Percentiles rank a stretch among this genome's conserved stretches.
Conservation (phyloP, 306 rosid genomes). For the Cicer bijugum region DNA sequence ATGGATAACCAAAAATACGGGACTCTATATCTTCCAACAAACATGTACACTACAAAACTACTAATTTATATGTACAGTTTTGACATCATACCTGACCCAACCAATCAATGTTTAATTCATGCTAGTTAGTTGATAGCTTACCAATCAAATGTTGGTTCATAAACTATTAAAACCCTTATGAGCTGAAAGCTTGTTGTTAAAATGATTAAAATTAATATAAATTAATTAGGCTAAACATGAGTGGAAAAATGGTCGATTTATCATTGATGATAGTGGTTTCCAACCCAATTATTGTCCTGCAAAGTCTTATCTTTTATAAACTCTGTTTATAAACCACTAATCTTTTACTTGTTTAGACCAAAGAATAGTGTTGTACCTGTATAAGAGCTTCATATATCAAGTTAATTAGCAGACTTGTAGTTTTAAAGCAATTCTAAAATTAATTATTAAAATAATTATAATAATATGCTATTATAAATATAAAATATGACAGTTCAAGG, state of each 20-base stretch:
- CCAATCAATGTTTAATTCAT: slow-evolving; percentile 27
- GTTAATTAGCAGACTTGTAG: slow-evolving; percentile 55
- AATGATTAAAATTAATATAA: slow-evolving; percentile 20
- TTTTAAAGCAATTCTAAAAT: slow-evolving; percentile 45
- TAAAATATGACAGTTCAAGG: slow-evolving; percentile 46
- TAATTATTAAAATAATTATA: slow-evolving; percentile 46
- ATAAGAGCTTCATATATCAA: slow-evolving; percentile 54
- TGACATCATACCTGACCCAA: slow-evolving; percentile 45
- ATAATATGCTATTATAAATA: slow-evolving; percentile 40
- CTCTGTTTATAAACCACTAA: slow-evolving; percentile 45
- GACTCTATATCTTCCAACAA: neutral
- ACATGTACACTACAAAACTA: neutral
- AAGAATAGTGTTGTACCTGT: slow-evolving; percentile 61
- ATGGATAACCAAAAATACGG: neutral
- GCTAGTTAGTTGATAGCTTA: slow-evolving; percentile 46
- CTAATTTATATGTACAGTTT: neutral
- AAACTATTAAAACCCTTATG: slow-evolving; percentile 38
- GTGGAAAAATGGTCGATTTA: slow-evolving; percentile 38
- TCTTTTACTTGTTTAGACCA: slow-evolving; percentile 55
- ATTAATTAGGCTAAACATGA: slow-evolving; percentile 29
- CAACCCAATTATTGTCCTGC: slow-evolving; percentile 21
- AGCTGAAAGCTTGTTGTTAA: slow-evolving; percentile 26
- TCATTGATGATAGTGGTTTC: slow-evolving; percentile 39
- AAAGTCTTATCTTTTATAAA: slow-evolving; percentile 46
- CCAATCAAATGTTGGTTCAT: slow-evolving; percentile 44